These are phyloP conservation scores for Kurtzmaniella cleridarum DNA, from an alignment of 805 yeast genomes.

Conservation along the genomic window DNA sequence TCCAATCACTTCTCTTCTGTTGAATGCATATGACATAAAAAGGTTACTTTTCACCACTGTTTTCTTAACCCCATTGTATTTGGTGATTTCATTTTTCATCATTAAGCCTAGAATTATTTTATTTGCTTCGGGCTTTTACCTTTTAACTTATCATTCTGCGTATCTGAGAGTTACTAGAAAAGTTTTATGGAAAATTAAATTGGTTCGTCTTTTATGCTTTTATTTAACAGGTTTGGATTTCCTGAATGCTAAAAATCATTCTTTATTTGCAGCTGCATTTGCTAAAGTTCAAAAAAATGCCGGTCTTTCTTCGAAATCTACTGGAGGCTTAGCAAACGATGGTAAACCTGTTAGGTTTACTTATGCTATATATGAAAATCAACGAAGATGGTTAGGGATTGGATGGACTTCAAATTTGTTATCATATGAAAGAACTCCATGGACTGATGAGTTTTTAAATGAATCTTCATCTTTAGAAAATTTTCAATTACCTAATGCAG, in stretches of 20 bases:
- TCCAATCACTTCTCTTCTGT: constrained; percentile 72
- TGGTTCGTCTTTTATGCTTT: constrained; percentile 66
- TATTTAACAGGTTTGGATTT: constrained; percentile 86
- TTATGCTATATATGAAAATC: constrained; percentile 89
- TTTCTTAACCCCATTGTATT: constrained; percentile 79
- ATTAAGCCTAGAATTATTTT: constrained; percentile 67
- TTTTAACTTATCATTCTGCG: constrained; percentile 80
- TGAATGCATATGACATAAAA: constrained; percentile 73
- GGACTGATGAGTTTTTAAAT: constrained; percentile 95
- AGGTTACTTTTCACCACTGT: constrained; percentile 79
- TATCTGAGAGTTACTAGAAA: constrained; percentile 81
- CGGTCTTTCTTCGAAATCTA: constrained; percentile 17
- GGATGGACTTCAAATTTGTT: constrained; percentile 95
- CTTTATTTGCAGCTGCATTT: constrained; percentile 51
- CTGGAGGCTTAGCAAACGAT: constrained; percentile 9
- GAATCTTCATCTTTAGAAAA: constrained; percentile 73
- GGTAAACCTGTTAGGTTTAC: constrained; percentile 69
- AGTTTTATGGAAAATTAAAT: constrained; percentile 76
- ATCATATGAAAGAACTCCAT: constrained; percentile 89
- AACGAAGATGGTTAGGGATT: constrained; percentile 94
- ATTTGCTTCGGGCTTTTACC: constrained; percentile 50
- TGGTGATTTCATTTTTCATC: constrained; percentile 60
- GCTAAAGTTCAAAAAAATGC: constrained; percentile 43
- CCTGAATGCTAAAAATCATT: constrained; percentile 37
- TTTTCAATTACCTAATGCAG: constrained; percentile 76